Base-by-base conservation (phyloP, 768 basidiomycete genomes). In the Mycena latifolia region DNA sequence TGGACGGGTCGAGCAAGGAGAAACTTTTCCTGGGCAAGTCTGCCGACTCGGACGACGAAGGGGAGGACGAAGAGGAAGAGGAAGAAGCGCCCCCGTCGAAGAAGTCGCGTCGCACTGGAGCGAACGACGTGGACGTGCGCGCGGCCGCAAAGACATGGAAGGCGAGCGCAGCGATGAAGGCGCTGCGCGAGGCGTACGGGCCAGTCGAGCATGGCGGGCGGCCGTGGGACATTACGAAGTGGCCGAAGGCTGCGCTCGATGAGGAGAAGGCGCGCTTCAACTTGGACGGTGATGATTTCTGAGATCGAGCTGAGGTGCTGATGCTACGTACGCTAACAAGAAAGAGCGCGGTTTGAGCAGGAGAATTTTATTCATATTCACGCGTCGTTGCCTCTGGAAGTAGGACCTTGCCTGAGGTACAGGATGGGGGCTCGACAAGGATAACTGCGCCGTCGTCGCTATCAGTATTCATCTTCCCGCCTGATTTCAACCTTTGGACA, bases 81-180 rank as follows among this genome's bases (percentile, higher is more conserved):
- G 46, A 43, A 22, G 41, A 33, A 9, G 20, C 41, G 27, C 52
- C 33, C 17, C 31, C 41, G 24, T 4, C 48, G 46, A 60, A 55
- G 55, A 66, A 66, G 24, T 0, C 35, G 48, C 58, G 53, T 7
- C 5, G 29, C 3, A 48, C 37, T 17, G 37, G 58, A 11, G 60
- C 55, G 18, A 54, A 66, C 17, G 65, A 66, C 22, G 31, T 28
- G 1, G 65, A 61, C 14, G 65, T 66, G 5, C 59, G 59, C 46
- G 47, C 35, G 3, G 65, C 20, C 39, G 65, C 59, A 2, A 66
- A 66, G 50, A 18, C 47, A 1, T 66, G 65, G 65, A 66, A 61
- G 45, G 54, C 59, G 39, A 61, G 59, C n/a, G 41, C 53, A 7
- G 65, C 65, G 48, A 66, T 66, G 65, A 66, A 56, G 59, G 55